Evolutionary conservation across 352 stramenopile genomes (phyloP).

Genomic region (Globisporangium lucens): DNA sequence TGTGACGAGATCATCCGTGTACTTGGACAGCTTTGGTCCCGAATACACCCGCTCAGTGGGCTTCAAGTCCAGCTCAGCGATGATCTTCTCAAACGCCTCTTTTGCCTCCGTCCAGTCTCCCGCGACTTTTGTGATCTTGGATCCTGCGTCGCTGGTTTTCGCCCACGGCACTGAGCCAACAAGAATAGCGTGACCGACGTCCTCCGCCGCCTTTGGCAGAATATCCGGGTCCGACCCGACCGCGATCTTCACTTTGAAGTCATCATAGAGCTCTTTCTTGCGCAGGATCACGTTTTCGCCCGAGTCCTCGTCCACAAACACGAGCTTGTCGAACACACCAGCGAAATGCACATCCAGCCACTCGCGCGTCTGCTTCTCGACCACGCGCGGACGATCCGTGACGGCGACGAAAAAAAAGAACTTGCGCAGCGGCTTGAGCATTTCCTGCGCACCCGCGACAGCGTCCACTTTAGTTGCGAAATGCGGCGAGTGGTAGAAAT

Average conservation of each 20-base stretch:
- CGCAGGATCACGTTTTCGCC: slow-evolving; percentile 34
- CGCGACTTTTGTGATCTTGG: background rate
- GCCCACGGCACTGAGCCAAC: slow-evolving; percentile 61
- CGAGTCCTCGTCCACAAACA: slow-evolving; percentile 56
- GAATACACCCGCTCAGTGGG: slow-evolving; percentile 37
- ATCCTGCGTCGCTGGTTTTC: background rate
- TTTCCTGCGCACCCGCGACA: slow-evolving; percentile 26
- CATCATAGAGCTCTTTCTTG: slow-evolving; percentile 60
- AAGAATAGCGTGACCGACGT: slow-evolving; percentile 32
- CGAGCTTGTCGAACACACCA: slow-evolving; percentile 71
- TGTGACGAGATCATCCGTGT: slow-evolving; percentile 72
- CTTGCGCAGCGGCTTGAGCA: slow-evolving; percentile 57
- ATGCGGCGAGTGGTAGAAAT: slow-evolving; percentile 53
- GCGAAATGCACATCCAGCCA: slow-evolving; percentile 64
- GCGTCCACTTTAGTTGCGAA: slow-evolving; percentile 38
- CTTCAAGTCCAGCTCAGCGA: slow-evolving; percentile 45
- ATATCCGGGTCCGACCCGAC: slow-evolving; percentile 37
- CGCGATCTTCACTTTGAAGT: slow-evolving; percentile 63
- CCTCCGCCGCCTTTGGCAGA: slow-evolving; percentile 24
- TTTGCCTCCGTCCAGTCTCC: slow-evolving; percentile 22
- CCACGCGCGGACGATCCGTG: slow-evolving; percentile 49
- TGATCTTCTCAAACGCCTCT: slow-evolving; percentile 34
- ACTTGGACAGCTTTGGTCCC: slow-evolving; percentile 57
- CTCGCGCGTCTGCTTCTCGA: slow-evolving; percentile 70
- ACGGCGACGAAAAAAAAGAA: slow-evolving; percentile 62